Percentiles rank a stretch among this genome's conserved stretches.
These are phyloP conservation scores for Apiospora koreana DNA, from an alignment of 2,329 filamentous ascomycete species.

Conservation along the genomic window DNA sequence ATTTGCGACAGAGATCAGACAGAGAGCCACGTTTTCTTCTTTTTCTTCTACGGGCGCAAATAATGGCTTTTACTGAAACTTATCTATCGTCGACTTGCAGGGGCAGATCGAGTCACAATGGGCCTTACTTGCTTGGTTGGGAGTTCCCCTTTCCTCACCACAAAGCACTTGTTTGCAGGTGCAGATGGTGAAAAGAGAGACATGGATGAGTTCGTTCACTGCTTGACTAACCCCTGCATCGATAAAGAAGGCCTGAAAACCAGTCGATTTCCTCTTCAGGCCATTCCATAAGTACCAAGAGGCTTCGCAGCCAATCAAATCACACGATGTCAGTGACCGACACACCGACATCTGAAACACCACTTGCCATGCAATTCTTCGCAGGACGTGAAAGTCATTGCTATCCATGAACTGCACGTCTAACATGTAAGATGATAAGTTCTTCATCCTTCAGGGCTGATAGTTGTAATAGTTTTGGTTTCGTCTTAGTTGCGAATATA, in stretches of 20 bases:
- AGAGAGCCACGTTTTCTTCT: not conserved
- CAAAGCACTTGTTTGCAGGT: not conserved
- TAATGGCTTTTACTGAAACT: not conserved
- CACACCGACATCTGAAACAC: too few relatives aligned
- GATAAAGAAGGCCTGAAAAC: not conserved
- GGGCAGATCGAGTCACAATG: not conserved
- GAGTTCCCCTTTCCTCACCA: not conserved
- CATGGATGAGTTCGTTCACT: not conserved
- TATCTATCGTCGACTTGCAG: not conserved
- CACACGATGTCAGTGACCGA: not conserved
- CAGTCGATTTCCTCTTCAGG: not conserved
- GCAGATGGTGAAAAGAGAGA: not conserved
- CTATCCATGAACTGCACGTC: too few relatives aligned
- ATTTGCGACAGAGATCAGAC: not conserved
- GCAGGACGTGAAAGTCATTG: too few relatives aligned
- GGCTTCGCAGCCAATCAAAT: not conserved
- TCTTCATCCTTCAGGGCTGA: too few relatives aligned
- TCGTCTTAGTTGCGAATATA: too few relatives aligned
- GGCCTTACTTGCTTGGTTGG: not conserved
- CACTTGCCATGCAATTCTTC: too few relatives aligned
- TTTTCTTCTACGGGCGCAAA: not conserved
- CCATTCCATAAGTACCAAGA: not conserved
- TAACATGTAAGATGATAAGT: too few relatives aligned
- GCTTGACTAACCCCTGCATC: not conserved
- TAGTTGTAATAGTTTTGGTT: too few relatives aligned